Percentiles rank a stretch among this genome's conserved stretches.
These are phyloP conservation scores for Paraphaeosphaeria minitans DNA, from an alignment of 2,329 filamentous ascomycete species.

Conservation along the genomic window DNA sequence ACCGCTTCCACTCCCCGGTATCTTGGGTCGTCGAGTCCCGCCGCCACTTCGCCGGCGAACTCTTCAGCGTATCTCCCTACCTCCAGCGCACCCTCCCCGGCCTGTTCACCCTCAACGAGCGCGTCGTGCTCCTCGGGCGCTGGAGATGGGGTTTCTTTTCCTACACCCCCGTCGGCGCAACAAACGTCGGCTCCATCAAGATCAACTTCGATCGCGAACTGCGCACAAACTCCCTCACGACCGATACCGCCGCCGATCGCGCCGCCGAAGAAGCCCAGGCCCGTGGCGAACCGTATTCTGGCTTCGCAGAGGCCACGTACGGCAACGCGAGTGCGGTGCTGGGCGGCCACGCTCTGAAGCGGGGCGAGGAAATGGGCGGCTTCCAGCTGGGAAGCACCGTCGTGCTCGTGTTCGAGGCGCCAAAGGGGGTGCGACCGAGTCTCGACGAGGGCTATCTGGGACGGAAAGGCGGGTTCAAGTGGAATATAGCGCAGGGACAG, in stretches of 20 bases:
- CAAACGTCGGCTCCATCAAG: constrained; percentile 95
- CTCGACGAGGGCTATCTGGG: constrained; percentile 63
- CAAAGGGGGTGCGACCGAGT: constrained; percentile 62
- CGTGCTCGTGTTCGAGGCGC: constrained; percentile 95
- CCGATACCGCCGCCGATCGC: constrained; percentile 87
- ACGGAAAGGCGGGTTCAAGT: constrained; percentile 74
- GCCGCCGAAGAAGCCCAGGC: constrained; percentile 79
- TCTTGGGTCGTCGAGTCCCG: constrained; percentile 94
- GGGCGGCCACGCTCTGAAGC: constrained; percentile 78
- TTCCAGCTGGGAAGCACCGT: constrained; percentile 96
- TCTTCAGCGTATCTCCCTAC: constrained; percentile 94
- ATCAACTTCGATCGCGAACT: constrained; percentile 97
- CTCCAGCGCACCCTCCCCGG: constrained; percentile 90
- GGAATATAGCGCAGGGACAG: constrained; percentile 86
- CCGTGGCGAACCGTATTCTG: constrained; percentile 82
- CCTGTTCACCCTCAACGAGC: constrained; percentile 94
- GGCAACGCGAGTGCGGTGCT: constrained; percentile 76
- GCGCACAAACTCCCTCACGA: constrained; percentile 87
- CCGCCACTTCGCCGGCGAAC: constrained; percentile 95
- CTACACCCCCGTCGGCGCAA: constrained; percentile 93
- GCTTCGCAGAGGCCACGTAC: constrained; percentile 92
- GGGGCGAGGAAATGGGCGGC: constrained; percentile 97
- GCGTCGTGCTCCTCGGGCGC: constrained; percentile 87
- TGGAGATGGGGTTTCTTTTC: constrained; percentile 99
- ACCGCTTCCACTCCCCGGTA: constrained; percentile 94